Base-by-base conservation (phyloP, 2,329 filamentous ascomycete genomes). In the Sporothrix brunneoviolacea region DNA sequence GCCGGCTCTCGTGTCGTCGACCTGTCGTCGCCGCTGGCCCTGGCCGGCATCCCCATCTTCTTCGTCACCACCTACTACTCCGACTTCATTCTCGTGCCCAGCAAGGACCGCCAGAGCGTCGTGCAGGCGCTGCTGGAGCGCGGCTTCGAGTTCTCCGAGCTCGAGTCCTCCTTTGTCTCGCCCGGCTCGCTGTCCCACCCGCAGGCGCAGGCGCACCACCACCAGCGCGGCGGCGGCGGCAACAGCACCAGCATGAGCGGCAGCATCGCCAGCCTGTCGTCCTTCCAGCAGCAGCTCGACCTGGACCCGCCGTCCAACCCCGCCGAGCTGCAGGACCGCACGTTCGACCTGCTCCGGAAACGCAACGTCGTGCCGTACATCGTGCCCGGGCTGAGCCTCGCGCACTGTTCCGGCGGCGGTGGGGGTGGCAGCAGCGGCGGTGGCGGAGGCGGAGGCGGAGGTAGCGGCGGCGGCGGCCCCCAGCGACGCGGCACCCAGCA, bases 51-150 rank as follows among this genome's bases (percentile, higher is more conserved):
- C 47, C 88, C 91, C 48, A 95, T 98, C 63, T 96, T 97, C 74
- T 97, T 97, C 76, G 95, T 96, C 65, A 96, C 91, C 4, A 96
- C 90, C 28, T 98, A 97, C 69, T 97, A 95, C 69, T 93, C 88
- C 30, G 91, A 98, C 70, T 97, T 95, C 68, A 94, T 98, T 60
- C 77, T 97, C 32, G 89, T 96, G 1, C 91, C 93, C 1, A 76
- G 76, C 48, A 86, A 83, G 62, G 82, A 86, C 61, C 82, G 85
- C 45, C 71, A 78, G 22, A 84, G 83, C 35, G 91, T 97, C 42
- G 81, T 89, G 30, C 75, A 82, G 52, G 86, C 89, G 0, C 74
- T 97, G 5, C 76, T 91, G 53, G 79, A 83, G 16, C 81, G 86
- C 41, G 90, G 90, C 1, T 96, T 96, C 62, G 83, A 86, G 59